phyloP scores from a whole-genome alignment of 2,329 filamentous ascomycete genomes.

The Fusarium fujikuroi region DNA sequence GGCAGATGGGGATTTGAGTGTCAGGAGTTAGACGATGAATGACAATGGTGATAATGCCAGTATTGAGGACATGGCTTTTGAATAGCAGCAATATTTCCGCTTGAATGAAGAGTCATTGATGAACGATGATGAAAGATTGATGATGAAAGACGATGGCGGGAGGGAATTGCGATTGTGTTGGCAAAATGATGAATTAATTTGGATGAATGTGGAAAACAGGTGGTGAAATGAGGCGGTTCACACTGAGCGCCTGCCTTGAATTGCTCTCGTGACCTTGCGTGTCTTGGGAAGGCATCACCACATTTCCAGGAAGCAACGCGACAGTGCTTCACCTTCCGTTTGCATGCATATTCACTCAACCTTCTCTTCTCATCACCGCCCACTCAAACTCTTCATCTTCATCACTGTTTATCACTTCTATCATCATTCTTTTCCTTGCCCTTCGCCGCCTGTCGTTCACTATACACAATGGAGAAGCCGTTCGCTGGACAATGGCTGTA shows the following conservation, averaged over 20 bases:
- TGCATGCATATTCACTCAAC: neutral
- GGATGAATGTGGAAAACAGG: neutral
- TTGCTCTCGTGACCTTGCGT: neutral
- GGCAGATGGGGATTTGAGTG: neutral
- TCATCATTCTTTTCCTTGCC: slow-evolving; percentile 3
- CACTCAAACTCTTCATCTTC: neutral
- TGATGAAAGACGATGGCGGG: neutral
- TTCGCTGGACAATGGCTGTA: neutral
- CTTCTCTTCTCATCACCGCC: neutral
- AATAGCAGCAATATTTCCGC: neutral
- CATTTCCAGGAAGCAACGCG: neutral
- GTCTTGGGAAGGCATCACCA: neutral
- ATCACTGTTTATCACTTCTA: neutral
- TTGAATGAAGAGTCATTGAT: neutral
- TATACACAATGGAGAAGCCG: neutral
- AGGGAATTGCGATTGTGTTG: neutral
- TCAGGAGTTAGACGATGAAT: no score
- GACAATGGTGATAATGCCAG: no score
- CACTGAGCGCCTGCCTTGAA: neutral
- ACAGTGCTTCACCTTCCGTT: neutral
- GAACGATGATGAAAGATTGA: no score
- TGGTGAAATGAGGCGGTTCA: neutral
- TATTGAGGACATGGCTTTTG: neutral
- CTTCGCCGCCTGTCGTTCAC: neutral
- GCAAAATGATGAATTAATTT: neutral